These are phyloP conservation scores for Fusarium miscanthi DNA, from an alignment of 2,329 filamentous ascomycete genomes.

Conservation along the genomic window DNA sequence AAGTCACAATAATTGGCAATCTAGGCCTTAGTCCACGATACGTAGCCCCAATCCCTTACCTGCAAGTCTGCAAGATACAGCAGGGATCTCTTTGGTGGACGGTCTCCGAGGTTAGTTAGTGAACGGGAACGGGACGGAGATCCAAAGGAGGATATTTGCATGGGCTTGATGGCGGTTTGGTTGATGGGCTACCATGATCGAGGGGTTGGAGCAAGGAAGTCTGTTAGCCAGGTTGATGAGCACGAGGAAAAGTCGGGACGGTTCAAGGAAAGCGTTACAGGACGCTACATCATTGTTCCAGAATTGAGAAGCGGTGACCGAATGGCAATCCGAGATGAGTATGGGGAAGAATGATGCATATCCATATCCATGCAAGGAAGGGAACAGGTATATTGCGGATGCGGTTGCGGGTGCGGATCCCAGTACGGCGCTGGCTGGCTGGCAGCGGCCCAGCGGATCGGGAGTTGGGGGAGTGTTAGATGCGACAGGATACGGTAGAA, in stretches of 20 bases:
- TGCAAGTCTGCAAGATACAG: constrained; percentile 9
- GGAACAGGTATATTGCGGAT: constrained; percentile 16
- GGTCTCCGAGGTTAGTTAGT: constrained; percentile 26
- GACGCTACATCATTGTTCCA: constrained; percentile 20
- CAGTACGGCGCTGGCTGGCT: constrained; percentile 25
- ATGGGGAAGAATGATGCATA: constrained; percentile 9
- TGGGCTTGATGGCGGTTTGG: neutral
- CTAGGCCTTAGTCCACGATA: constrained; percentile 13
- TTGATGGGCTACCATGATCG: constrained; percentile 3
- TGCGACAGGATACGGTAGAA: neutral
- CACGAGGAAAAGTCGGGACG: constrained; percentile 46
- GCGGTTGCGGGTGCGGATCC: constrained; percentile 29
- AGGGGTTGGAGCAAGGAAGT: neutral
- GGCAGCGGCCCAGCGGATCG: constrained; percentile 45
- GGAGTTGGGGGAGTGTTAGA: constrained; percentile 25
- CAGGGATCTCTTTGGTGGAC: constrained; percentile 23
- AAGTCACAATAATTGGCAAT: constrained; percentile 31
- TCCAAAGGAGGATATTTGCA: neutral
- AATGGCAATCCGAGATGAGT: constrained; percentile 17
- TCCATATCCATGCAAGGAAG: constrained; percentile 16
- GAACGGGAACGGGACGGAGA: constrained; percentile 16
- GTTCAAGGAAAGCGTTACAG: constrained; percentile 4
- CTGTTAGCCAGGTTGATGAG: constrained; percentile 7
- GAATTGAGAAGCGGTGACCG: constrained; percentile 37
- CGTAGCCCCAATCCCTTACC: constrained; percentile 12